Evolutionary conservation across 2,329 filamentous ascomycete genomes (phyloP), one percentile per base, ranked within the genome.

Genomic region (Fonsecaea nubica): DNA sequence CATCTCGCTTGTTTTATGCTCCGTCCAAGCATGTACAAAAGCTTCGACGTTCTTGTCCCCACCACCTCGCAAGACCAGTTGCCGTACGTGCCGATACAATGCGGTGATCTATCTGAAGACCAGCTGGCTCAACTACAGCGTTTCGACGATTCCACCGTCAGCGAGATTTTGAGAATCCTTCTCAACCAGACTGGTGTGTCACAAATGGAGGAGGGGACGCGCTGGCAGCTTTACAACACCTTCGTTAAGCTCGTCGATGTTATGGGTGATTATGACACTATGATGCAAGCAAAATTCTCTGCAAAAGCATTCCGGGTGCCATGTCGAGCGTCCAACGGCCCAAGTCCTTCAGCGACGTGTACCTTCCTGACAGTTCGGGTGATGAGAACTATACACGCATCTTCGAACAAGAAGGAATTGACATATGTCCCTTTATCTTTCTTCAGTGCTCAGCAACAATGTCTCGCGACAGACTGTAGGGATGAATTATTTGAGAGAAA

Each of bases 371-470:
- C 84, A n/a, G 86, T 91, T 74, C 84, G 84, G 54, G 78, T 88
- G 15, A 83, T 91, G 50, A 84, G 89, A 18, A 86, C 86, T 1
- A 86, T 91, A 33, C 86, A 90, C 69, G 81, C 82, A 15, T 82
- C 81, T 38, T 76, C 85, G 8, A 78, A 79, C 2, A 83, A 83
- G 25, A 78, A 83, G 1, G 82, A 82, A 33, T 85, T 86, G 72
- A 81, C 84, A 63, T 89, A 90, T 69, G 81, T 85, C 1, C 88
- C 89, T 0, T 78, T 91, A 35, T 84, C 79, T 53, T 87, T 91
- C 70, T 91, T 91, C 79, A 87, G 86, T 70, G 80, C 85, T 7
- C 87, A 89, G 65, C 90, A 92, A 75, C 84, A 89, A 68, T 83
- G 86, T 0, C 85, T 88, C 71, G 80, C 83, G 33, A 82, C 82